Evolutionary conservation across 371 early-diverging fungal species (phyloP), one percentile per base, ranked within the genome.

Genomic region (Mucor plumbeus): DNA sequence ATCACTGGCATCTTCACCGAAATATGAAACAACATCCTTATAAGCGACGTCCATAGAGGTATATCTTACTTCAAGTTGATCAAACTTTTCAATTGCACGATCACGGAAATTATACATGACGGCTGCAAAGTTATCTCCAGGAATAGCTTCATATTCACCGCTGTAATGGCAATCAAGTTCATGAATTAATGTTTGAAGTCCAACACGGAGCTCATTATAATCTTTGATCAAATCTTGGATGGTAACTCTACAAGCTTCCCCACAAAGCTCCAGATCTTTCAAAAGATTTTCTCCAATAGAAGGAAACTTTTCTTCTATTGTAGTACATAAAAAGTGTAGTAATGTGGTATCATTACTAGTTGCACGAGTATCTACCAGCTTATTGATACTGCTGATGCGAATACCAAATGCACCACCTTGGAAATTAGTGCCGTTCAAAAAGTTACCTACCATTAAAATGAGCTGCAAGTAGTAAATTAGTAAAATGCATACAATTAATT

Each of bases 381-480:
- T 92, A 71, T 93, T 94, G 50, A 97, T 87, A 76, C 93, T 94
- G 9, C 88, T 85, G 67, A 96, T 93, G 68, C 90, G 90, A 74
- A 96, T 95, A 53, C 97, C 97, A 82, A 91, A 95, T 0, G 95
- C 95, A 6, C 94, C 92, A 48, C 97, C 97, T 65, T 92, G 91
- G 79, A 94, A 91, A 3, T 90, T 89, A 0, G 90, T 85, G 10
- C 93, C 92, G 74, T 97, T 97, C 90, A 97, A 92, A 71, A 88
- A 96, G 79, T 97, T 97, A 47, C 97, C 96, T 3, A 96, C 77
- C 63, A 92, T 87, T 61, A 97, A 78, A 21, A 97, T 90, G 39
- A 96, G 73, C 86, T 93, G 82, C 10, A 26, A 6, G 7, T 4
- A 40, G 5, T 19, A 4, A 26, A 57, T 19, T 34, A 19, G 56